phyloP scores from a whole-genome alignment of 768 basidiomycete genomes.

The Rhizopogon vinicolor region DNA sequence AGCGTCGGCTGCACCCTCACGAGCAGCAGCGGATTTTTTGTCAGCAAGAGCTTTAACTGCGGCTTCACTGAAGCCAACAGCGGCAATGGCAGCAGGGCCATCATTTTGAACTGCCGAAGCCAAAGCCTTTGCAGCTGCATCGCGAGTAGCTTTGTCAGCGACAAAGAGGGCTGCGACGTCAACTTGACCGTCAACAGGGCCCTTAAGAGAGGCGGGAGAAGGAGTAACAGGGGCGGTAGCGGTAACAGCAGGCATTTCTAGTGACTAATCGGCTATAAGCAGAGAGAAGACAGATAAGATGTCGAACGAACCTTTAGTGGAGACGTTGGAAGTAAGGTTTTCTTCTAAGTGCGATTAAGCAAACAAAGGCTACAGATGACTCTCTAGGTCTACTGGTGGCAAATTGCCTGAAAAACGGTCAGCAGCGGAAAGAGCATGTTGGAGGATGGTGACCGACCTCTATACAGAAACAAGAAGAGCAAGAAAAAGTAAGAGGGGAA shows the following conservation, averaged over 20 bases:
- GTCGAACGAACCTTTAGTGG: slow-evolving; percentile 37
- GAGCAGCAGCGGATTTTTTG: slow-evolving; percentile 92
- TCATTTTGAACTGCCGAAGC: slow-evolving; percentile 78
- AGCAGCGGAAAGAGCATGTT: slow-evolving; percentile 4
- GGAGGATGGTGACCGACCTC: slow-evolving; percentile 20
- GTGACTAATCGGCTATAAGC: slow-evolving; percentile 33
- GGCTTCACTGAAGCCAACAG: slow-evolving; percentile 67
- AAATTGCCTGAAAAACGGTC: slow-evolving; percentile 26
- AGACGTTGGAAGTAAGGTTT: slow-evolving; percentile 29
- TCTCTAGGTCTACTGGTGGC: slow-evolving; percentile 57
- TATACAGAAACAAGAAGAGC: slow-evolving; percentile 26
- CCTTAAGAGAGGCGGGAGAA: slow-evolving; percentile 70
- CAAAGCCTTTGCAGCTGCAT: slow-evolving; percentile 63
- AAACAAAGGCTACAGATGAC: slow-evolving; percentile 51
- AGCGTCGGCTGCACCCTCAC: slow-evolving; percentile 82
- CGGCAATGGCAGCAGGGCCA: slow-evolving; percentile 71
- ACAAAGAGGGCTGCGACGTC: slow-evolving; percentile 77
- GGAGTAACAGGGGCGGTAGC: slow-evolving; percentile 55
- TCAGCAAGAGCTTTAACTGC: slow-evolving; percentile 82
- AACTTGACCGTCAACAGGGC: slow-evolving; percentile 57
- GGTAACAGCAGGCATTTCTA: slow-evolving; percentile 79
- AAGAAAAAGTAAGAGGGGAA: slow-evolving; percentile 29
- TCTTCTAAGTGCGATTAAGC: slow-evolving; percentile 30
- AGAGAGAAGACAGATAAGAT: not conserved
- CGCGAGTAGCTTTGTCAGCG: slow-evolving; percentile 80